Evolutionary conservation across 2,329 filamentous ascomycete species (phyloP), one percentile per base, ranked within the genome.

Genomic region (Macrophomina pseudophaseolina): DNA sequence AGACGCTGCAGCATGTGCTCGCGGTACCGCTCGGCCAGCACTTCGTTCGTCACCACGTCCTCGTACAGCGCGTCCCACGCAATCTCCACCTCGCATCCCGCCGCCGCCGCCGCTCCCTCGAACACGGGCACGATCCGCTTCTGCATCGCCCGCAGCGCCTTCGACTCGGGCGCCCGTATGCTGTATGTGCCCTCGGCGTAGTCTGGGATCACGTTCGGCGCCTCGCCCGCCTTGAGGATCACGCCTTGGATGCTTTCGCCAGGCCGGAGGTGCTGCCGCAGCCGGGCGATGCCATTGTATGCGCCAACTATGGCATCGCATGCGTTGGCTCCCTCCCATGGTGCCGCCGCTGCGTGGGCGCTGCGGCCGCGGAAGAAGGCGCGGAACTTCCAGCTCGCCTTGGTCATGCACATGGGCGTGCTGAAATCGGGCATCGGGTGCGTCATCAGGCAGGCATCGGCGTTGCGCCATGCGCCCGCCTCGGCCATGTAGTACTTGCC

Each of bases 361-460:
- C 74, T 74, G 65, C 72, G 72, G 35, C 76, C 76, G 79, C 80
- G 80, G 68, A 86, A 88, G 30, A 46, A 62, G 14, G 56, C 69
- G 1, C 65, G 64, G 60, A 68, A 69, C 53, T 70, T 69, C 59
- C 65, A 59, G 32, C 14, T 83, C 82, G 0, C 84, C 84, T 33
- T 80, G 46, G 79, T 76, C 5, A 76, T 70, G 69, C 83, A 87
- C 4, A 85, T 85, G 3, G 83, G 81, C 1, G 85, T 87, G 1
- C 82, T 73, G 49, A 70, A 69, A 48, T 40, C 70, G 68, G 62
- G 79, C 66, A 85, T 82, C 7, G 78, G 77, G 66, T 80, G 78
- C 5, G 77, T 72, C 48, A 66, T 66, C 54, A 66, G 64, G 56
- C 51, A 54, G 4, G 51, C 51, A 30, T 78, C 73, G 35, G 80